Percentiles rank a stretch among this genome's conserved stretches.
Evolutionary conservation across 129 eudicot genomes (phyloP).

Genomic region (Tagetes erecta): DNA sequence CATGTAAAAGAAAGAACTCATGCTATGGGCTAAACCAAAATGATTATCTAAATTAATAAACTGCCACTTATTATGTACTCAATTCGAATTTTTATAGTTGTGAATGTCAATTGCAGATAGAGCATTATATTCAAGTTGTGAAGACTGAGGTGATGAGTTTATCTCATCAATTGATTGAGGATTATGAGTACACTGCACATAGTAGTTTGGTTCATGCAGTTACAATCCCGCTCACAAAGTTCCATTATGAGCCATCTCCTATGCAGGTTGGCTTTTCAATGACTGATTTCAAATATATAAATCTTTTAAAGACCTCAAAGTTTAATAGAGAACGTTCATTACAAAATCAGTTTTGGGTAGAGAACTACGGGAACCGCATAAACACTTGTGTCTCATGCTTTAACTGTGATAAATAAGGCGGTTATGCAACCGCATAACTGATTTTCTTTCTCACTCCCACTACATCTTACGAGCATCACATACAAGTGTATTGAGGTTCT

Average conservation of each 20-base stretch:
- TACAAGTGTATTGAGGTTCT: too few relatives aligned
- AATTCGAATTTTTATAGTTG: not conserved
- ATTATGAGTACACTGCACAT: constrained; percentile 81
- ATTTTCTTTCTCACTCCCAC: not conserved
- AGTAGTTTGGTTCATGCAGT: constrained; percentile 73
- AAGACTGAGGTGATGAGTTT: constrained; percentile 70
- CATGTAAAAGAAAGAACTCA: not conserved
- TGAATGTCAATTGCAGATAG: constrained; percentile 53
- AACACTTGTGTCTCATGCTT: not conserved
- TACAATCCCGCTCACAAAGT: constrained; percentile 64
- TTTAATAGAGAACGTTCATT: not conserved
- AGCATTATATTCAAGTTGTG: constrained; percentile 80
- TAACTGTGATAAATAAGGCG: not conserved
- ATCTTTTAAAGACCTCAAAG: not conserved
- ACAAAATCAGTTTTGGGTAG: not conserved
- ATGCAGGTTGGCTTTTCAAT: constrained; percentile 58
- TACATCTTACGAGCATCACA: too few relatives aligned
- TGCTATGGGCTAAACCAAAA: constrained; percentile 3
- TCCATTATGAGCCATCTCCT: constrained; percentile 73
- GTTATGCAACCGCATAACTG: not conserved
- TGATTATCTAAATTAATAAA: not conserved
- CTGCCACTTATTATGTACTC: not conserved
- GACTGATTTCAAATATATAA: not conserved
- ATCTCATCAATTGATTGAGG: constrained; percentile 63
- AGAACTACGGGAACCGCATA: not conserved